Evolutionary conservation across 2,329 filamentous ascomycete genomes (phyloP).

Genomic region (Xylariaceae sp.): DNA sequence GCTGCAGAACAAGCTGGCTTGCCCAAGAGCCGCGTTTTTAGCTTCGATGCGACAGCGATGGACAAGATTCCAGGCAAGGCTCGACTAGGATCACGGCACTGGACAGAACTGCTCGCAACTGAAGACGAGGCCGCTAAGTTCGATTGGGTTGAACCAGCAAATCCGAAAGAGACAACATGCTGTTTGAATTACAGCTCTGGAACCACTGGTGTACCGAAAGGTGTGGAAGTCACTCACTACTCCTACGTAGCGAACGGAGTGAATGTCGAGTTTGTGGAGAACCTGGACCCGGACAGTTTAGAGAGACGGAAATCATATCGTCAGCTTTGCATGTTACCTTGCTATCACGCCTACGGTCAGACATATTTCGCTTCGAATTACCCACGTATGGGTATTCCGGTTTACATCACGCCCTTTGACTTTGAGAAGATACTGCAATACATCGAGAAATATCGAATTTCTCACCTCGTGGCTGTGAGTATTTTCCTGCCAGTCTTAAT

Average conservation of each 20-base stretch:
- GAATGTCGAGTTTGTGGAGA: conserved; percentile 50
- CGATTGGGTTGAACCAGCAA: conserved; percentile 56
- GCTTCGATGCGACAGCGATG: conserved; percentile 57
- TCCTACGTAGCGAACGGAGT: conserved; percentile 70
- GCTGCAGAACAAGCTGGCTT: conserved; percentile 60
- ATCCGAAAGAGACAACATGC: conserved; percentile 52
- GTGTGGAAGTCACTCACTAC: conserved; percentile 74
- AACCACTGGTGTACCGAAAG: conserved; percentile 79
- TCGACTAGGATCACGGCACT: conserved; percentile 25
- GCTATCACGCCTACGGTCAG: conserved; percentile 74
- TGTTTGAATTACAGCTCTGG: conserved; percentile 77
- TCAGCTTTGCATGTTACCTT: conserved; percentile 66
- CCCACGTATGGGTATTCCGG: conserved; percentile 54
- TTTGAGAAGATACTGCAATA: conserved; percentile 67
- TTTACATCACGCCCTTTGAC: conserved; percentile 81
- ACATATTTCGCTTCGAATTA: conserved; percentile 62
- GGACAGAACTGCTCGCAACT: conserved; percentile 27
- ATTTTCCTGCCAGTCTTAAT: too few species aligned
- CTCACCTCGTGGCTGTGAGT: conserved; percentile 52
- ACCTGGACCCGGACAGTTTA: conserved; percentile 46
- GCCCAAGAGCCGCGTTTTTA: conserved; percentile 53
- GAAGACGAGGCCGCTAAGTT: conserved; percentile 49
- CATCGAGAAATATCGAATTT: conserved; percentile 66
- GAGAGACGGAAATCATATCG: conserved; percentile 36
- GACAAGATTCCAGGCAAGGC: conserved; percentile 22